These are phyloP conservation scores for Colletotrichum orchidophilum DNA, from an alignment of 2,329 filamentous ascomycete species.

Conservation along the genomic window DNA sequence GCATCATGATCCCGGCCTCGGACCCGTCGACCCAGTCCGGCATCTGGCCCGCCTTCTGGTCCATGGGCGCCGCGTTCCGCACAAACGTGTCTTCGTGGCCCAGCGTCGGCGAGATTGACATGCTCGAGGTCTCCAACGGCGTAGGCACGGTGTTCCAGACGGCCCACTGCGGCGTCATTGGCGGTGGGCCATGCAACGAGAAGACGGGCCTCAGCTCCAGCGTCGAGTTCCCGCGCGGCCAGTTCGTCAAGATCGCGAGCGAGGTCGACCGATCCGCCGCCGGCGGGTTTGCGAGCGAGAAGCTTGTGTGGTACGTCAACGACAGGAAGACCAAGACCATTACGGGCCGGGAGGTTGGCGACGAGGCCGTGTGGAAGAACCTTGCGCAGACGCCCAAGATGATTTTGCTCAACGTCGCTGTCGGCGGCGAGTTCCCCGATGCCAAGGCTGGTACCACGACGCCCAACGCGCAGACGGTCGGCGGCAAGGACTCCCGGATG, in stretches of 20 bases:
- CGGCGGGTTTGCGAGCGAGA: conserved; percentile 41
- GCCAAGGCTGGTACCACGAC: conserved; percentile 43
- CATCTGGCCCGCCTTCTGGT: conserved; percentile 60
- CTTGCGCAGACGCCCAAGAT: conserved; percentile 44
- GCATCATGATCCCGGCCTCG: conserved; percentile 47
- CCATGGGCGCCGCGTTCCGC: conserved; percentile 50
- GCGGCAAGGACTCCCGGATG: conserved; percentile 45
- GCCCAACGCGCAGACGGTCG: conserved; percentile 45
- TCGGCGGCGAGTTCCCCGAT: conserved; percentile 50
- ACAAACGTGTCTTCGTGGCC: conserved; percentile 53
- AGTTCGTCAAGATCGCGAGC: conserved; percentile 45
- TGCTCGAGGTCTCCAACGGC: conserved; percentile 55
- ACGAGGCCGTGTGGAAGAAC: conserved; percentile 41
- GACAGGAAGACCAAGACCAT: conserved; percentile 40
- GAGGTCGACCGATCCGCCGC: conserved; percentile 43
- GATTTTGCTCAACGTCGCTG: conserved; percentile 51
- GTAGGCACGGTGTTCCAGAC: conserved; percentile 45
- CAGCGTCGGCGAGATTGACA: conserved; percentile 53
- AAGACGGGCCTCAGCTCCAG: conserved; percentile 44
- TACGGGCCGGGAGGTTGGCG: conserved; percentile 39
- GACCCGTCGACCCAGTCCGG: conserved; percentile 43
- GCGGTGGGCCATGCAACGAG: conserved; percentile 54
- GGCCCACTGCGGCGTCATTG: conserved; percentile 51
- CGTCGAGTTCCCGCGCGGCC: conserved; percentile 38
- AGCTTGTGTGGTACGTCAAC: conserved; percentile 48